These are phyloP conservation scores for Cladosporium phlei DNA, from an alignment of 2,329 filamentous ascomycete species.

Conservation along the genomic window DNA sequence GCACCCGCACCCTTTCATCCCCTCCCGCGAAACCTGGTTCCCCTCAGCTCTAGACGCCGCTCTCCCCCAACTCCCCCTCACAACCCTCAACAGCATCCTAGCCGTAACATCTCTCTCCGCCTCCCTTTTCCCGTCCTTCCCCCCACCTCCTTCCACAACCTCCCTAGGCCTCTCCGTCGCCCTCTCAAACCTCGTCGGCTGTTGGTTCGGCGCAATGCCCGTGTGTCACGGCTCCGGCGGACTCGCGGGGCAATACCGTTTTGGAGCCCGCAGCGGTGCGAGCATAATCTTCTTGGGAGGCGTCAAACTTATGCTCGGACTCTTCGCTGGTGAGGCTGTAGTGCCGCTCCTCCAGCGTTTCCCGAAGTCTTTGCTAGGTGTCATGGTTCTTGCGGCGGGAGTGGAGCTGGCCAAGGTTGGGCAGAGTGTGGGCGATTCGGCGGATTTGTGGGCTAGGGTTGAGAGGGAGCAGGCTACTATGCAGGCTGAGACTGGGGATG, in stretches of 20 bases:
- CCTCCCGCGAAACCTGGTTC: slow-evolving; percentile 44
- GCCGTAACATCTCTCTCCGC: slow-evolving; percentile 75
- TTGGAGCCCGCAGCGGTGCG: slow-evolving; percentile 82
- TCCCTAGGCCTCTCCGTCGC: slow-evolving; percentile 76
- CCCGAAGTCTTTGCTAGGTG: slow-evolving; percentile 69
- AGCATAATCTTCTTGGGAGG: slow-evolving; percentile 75
- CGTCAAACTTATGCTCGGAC: slow-evolving; percentile 69
- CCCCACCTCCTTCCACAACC: slow-evolving; percentile 62
- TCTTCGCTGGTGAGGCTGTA: slow-evolving; percentile 71
- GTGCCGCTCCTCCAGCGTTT: slow-evolving; percentile 66
- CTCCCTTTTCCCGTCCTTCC: slow-evolving; percentile 63
- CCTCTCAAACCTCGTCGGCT: slow-evolving; percentile 75
- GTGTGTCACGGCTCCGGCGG: slow-evolving; percentile 91
- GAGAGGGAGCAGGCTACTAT: slow-evolving; percentile 23
- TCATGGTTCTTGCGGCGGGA: slow-evolving; percentile 87
- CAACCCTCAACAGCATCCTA: slow-evolving; percentile 86
- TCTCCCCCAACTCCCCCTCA: slow-evolving; percentile 83
- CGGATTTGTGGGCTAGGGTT: slow-evolving; percentile 47
- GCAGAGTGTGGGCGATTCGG: slow-evolving; percentile 73
- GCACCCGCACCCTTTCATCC: slow-evolving; percentile 52
- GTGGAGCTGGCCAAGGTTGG: slow-evolving; percentile 83
- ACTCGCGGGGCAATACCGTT: slow-evolving; percentile 83
- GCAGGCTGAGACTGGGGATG: no score
- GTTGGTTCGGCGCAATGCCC: slow-evolving; percentile 94
- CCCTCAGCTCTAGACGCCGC: slow-evolving; percentile 61